phyloP scores from a whole-genome alignment of 257 asterid genomes.

The Solanum sejunctum region DNA sequence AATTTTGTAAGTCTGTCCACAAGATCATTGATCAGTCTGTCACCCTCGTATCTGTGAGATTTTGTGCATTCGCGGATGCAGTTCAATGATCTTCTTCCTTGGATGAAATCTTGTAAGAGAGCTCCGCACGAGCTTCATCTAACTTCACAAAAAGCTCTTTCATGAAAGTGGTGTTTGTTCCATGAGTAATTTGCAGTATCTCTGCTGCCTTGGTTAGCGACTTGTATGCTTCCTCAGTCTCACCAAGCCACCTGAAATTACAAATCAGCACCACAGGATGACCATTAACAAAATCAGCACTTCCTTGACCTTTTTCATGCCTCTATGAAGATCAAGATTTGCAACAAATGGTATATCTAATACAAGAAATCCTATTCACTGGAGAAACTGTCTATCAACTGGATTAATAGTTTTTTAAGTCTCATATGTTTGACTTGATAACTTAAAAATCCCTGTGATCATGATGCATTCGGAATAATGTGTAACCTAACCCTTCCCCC shows the following conservation, averaged over 20 bases:
- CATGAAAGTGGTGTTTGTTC: constrained; percentile 44
- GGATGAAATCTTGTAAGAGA: constrained; percentile 35
- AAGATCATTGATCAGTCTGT: too few species aligned
- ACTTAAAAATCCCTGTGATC: neutral
- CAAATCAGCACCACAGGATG: neutral
- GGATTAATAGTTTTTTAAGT: neutral
- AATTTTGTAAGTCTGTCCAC: neutral
- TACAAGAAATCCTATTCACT: neutral
- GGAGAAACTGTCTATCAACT: neutral
- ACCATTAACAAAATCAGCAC: neutral
- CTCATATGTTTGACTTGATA: neutral
- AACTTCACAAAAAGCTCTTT: constrained; percentile 47
- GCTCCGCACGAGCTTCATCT: constrained; percentile 89
- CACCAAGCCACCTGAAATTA: constrained; percentile 56
- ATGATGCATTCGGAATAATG: neutral
- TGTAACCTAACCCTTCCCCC: too few species aligned
- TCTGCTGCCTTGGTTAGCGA: constrained; percentile 65
- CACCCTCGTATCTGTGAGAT: neutral
- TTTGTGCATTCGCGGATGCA: neutral
- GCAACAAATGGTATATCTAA: neutral
- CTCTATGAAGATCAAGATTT: neutral
- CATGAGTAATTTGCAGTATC: constrained; percentile 58
- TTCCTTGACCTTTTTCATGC: neutral
- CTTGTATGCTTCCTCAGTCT: constrained; percentile 49
- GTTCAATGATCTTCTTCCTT: neutral